phyloP scores from a whole-genome alignment of 1,284 basidiomycete genomes.

The Ceratobasidium sp. region DNA sequence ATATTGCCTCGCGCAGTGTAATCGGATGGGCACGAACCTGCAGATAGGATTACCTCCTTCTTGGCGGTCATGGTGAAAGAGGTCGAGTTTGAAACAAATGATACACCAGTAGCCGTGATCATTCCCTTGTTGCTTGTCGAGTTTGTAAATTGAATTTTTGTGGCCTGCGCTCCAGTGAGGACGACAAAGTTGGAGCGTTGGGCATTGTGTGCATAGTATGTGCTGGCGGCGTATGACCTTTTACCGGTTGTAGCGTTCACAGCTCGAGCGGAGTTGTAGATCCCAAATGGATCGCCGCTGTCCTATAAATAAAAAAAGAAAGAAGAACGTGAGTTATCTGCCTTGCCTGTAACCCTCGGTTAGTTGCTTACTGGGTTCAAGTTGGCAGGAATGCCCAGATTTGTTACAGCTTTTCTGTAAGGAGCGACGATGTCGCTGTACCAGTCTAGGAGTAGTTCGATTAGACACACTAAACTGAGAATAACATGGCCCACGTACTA shows the following conservation, averaged over 20 bases:
- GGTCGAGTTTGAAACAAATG: slow-evolving; percentile 44
- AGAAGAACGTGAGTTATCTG: not conserved
- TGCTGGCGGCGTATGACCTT: slow-evolving; percentile 46
- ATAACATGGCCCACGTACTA: slow-evolving; percentile 46
- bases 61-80: slow-evolving; percentile 44
- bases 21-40: slow-evolving; percentile 44
- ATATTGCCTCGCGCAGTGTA: not conserved
- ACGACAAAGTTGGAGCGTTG: slow-evolving; percentile 45
- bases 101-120: slow-evolving; percentile 44
- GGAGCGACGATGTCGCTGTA: slow-evolving; percentile 40
- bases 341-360: not conserved
- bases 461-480: slow-evolving; percentile 45
- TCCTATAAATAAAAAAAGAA: not conserved
- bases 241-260: slow-evolving; percentile 45
- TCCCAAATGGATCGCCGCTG: slow-evolving; percentile 30
- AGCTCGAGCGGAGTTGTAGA: slow-evolving; percentile 36
- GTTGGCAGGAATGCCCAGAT: slow-evolving; percentile 31
- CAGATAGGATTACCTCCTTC: slow-evolving; percentile 54
- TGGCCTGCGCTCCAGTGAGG: slow-evolving; percentile 44
- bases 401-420: slow-evolving; percentile 31
- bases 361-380: slow-evolving; percentile 28
- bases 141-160: slow-evolving; percentile 45
- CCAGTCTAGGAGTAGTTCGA: slow-evolving; percentile 37
- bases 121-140: slow-evolving; percentile 36
- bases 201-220: slow-evolving; percentile 44